These are phyloP conservation scores for Fragaria ananassa DNA, from an alignment of 306 rosid genomes.

Conservation along the genomic window DNA sequence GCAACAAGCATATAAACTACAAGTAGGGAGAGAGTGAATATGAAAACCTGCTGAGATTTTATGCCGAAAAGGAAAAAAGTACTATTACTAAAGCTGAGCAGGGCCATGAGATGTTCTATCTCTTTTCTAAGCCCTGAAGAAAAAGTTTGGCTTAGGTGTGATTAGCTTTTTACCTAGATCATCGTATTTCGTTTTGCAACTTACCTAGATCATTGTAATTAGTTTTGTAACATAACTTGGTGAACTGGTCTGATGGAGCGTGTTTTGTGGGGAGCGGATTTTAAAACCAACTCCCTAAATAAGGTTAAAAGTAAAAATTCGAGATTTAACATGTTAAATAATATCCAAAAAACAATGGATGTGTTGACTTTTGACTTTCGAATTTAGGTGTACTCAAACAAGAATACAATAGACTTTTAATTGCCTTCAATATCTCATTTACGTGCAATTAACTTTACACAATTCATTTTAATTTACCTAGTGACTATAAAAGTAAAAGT, in stretches of 20 bases:
- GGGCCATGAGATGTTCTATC: neutral
- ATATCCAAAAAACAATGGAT: too few species aligned
- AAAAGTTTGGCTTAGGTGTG: neutral
- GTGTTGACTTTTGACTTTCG: too few species aligned
- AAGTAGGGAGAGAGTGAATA: neutral
- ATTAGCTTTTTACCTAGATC: neutral
- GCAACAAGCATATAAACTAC: neutral
- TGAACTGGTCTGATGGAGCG: neutral
- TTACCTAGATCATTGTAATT: neutral
- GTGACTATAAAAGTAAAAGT: too few species aligned
- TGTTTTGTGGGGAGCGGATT: neutral
- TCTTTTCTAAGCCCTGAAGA: neutral
- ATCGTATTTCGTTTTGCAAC: too few species aligned
- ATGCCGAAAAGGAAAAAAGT: neutral
- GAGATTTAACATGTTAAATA: too few species aligned
- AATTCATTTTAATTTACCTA: too few species aligned
- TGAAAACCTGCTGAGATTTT: constrained; percentile 10
- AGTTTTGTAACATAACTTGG: neutral
- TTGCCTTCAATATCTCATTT: too few species aligned
- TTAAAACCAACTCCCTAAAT: too few species aligned
- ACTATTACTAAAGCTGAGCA: neutral
- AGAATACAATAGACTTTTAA: too few species aligned
- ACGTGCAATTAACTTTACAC: too few species aligned
- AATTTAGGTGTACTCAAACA: too few species aligned
- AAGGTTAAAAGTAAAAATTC: too few species aligned